Base-by-base conservation (phyloP, 2,329 filamentous ascomycete species). In the Periconia sp. region DNA sequence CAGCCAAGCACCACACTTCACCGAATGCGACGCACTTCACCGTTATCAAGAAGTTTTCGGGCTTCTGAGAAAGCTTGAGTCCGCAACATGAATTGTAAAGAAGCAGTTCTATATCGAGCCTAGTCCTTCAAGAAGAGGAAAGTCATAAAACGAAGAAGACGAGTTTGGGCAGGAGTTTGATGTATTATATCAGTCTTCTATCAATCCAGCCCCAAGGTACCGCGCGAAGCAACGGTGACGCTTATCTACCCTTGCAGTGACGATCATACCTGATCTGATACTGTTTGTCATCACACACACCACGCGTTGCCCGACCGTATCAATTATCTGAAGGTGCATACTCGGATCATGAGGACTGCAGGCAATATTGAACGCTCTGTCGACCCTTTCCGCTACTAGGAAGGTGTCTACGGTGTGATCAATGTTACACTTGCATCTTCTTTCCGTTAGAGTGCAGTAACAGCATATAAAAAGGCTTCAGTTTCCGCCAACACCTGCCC, bases 291-390 rank as follows among this genome's bases (percentile, higher is more conserved):
- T 13, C 33, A 37, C 33, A 37, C 33, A 37, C 33, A 37, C 33
- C 33, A 37, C 33, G 33, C 33, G 15, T 13, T 37, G 55, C 57
- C 58, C 59, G 51, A 62, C 59, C 53, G 58, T 56, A 61, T 54
- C 49, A 40, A 53, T 47, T 56, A 54, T 54, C 43, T 61, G 55
- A 41, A 52, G 58, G 30, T n/a, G 50, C 35, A 18, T 54, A 54
- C 30, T 37, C 30, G 49, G 59, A 45, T 31, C 40, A 52, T 31
- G 47, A 54, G 31, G 15, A 41, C 57, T 61, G 59, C 58, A 60
- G 2, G 47, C 45, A 54, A 56, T 54, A 50, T 54, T 52, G 41
- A 33, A 50, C 46, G 14, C 11, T 45, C 51, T 47, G 47, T 18
- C 40, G 49, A 42, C 40, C 17, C 33, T 37, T 37, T 37, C 11